Base-by-base conservation (phyloP, 2,329 filamentous ascomycete genomes). In the Kalmusia sp. region DNA sequence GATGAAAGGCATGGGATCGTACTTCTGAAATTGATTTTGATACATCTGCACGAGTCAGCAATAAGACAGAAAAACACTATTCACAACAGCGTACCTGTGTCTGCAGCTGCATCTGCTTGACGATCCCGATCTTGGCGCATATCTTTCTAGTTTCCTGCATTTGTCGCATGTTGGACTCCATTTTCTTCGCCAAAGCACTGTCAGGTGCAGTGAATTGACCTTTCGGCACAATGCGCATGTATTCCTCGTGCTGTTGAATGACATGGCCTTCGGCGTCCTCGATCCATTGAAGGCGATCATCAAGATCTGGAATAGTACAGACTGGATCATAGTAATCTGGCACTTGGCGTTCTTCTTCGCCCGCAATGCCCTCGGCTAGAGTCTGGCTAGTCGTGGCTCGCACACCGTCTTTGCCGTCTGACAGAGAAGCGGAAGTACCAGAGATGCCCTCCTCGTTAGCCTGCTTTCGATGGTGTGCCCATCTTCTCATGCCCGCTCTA, bases 41-140 rank as follows among this genome's bases (percentile, higher is more conserved):
- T 99, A 99, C 71, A 96, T 90, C 90, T 95, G 64, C 27, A 25
- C 17, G 9, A 9, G 33, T 47, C n/a, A 47, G 44, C 8, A 47
- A 19, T 21, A 28, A 21, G 24, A 4, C n/a, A 9, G 2, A 8
- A 15, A 49, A 22, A 41, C 37, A 44, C 38, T 27, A 27, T 52
- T 7, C 25, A 39, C 52, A 25, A 6, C 43, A 11, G 68, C 79
- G 70, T 84, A 92, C 91, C 84, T 97, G 95, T 46, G 92, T 91
- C 74, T 99, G 95, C 49, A 98, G 86, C 77, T 99, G 95, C 95
- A 99, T 99, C 78, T 99, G 95, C 79, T 98, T 99, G 72, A 99
- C 95, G 57, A 99, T 92, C 43, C 91, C 89, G 71, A 99, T 96
- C 77, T 98, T 99, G 9, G 92, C 92, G 67, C 92, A 96, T 25